Evolutionary conservation across 495 filamentous ascomycete species (phyloP).

Genomic region (Xylaria castorea): DNA sequence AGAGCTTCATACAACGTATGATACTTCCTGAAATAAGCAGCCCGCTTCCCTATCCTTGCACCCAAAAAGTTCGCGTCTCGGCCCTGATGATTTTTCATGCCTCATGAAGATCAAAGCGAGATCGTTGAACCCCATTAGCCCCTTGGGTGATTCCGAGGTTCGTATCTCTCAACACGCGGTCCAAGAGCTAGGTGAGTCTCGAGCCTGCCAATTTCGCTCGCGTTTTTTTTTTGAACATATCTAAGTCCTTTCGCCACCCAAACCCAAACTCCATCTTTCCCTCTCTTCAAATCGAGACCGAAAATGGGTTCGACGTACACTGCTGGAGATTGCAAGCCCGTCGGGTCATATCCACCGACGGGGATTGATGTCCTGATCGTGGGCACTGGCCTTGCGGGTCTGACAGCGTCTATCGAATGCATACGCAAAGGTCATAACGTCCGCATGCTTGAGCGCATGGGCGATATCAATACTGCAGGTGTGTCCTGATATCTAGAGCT

Average conservation of each 20-base stretch:
- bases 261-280: not conserved
- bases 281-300: not conserved
- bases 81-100: not conserved
- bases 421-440: constrained; percentile 69
- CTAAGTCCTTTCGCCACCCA: not conserved
- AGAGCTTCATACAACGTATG: too few species aligned
- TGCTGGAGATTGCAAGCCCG: constrained; percentile 40
- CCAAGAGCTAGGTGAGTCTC: not conserved
- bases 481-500: constrained; percentile 25
- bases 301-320: constrained; percentile 43
- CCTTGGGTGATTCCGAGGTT: not conserved
- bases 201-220: not conserved
- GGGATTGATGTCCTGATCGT: constrained; percentile 67
- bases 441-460: constrained; percentile 59
- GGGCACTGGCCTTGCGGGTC: constrained; percentile 68
- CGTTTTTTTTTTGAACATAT: not conserved
- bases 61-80: not conserved
- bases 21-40: not conserved
- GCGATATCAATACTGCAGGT: constrained; percentile 50
- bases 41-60: not conserved
- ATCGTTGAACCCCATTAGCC: not conserved
- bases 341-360: constrained; percentile 48
- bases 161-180: not conserved
- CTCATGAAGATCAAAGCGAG: not conserved
- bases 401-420: constrained; percentile 70